These are phyloP conservation scores for Solanum tarapatanum DNA, from an alignment of 257 asterid genomes.

Conservation along the genomic window DNA sequence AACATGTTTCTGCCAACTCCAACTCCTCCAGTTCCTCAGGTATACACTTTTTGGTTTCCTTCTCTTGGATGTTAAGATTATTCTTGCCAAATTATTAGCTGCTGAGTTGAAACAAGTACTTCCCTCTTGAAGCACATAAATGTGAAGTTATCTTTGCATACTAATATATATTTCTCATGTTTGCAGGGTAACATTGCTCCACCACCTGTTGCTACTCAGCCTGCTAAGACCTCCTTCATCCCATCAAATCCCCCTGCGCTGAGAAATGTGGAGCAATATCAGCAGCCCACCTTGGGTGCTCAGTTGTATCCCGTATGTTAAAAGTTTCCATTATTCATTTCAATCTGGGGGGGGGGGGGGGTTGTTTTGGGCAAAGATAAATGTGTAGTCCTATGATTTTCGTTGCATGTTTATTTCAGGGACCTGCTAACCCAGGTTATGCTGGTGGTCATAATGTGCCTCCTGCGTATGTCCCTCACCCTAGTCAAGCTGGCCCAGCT, in stretches of 20 bases:
- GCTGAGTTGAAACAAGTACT: background rate
- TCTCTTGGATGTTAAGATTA: background rate
- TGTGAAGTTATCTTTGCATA: background rate
- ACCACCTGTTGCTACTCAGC: slow-evolving; percentile 60
- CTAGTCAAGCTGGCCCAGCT: slow-evolving; percentile 42
- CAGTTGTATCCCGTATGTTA: slow-evolving; percentile 78
- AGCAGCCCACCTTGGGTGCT: slow-evolving; percentile 80
- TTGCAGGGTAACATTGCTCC: slow-evolving; percentile 61
- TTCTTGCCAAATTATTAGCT: background rate
- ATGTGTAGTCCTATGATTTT: background rate
- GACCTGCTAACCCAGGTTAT: slow-evolving; percentile 37
- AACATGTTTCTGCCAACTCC: slow-evolving; percentile 71
- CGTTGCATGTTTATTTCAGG: slow-evolving; percentile 25
- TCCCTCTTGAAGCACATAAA: background rate
- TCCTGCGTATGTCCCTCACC: slow-evolving; percentile 36
- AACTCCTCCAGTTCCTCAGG: slow-evolving; percentile 45
- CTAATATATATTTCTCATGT: background rate
- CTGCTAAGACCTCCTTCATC: slow-evolving; percentile 49
- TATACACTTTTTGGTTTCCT: slow-evolving; percentile 8
- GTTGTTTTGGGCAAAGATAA: background rate
- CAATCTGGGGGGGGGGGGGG: background rate
- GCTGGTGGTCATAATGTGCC: slow-evolving; percentile 54
- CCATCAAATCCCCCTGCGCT: slow-evolving; percentile 69
- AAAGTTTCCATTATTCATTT: background rate
- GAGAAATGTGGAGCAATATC: slow-evolving; percentile 71